Base-by-base conservation (phyloP, 495 filamentous ascomycete species). In the Aspergillus campestris region DNA sequence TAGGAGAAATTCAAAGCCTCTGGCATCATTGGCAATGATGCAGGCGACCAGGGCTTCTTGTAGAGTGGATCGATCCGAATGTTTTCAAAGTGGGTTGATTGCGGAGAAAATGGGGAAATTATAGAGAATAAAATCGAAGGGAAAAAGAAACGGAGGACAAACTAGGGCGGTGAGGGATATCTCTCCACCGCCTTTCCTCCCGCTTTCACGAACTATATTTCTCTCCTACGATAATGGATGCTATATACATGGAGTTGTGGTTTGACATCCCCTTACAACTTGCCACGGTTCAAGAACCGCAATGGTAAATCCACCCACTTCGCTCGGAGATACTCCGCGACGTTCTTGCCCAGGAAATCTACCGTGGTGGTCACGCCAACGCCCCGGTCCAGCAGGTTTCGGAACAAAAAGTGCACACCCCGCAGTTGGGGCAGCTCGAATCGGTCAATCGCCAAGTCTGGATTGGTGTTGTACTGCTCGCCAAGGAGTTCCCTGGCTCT, bases 281-380 rank as follows among this genome's bases (percentile, higher is more conserved):
- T 69, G 7, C 66, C 64, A 43, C 64, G 49, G 33, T 59, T 60
- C 39, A 70, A 49, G 39, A 70, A 69, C 44, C 51, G 52, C 5
- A 58, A 55, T 1, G 76, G 78, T 8, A 80, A 47, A 57, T 73
- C 71, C 12, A 78, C 74, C 51, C 67, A 57, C 32, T 60, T 60
- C 31, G 64, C 60, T 31, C 77, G 59, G 42, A 81, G 40, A 48
- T 60, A 79, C 55, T 80, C 75, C 28, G 71, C 75, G 14, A 78
- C 69, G 44, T 78, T 77, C 59, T 81, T 80, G 1, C 73, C 76
- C 44, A 81, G 51, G 36, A 74, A 69, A 44, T 80, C 76, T 30
- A 73, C 63, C 1, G 63, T 71, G 11, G 64, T 69, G 0, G 70
- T 73, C 34, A 67, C 70, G 11, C 62, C 69, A 1, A 78, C 75